Base-by-base conservation (phyloP, 2,329 filamentous ascomycete genomes). In the Botrytis squamosa region DNA sequence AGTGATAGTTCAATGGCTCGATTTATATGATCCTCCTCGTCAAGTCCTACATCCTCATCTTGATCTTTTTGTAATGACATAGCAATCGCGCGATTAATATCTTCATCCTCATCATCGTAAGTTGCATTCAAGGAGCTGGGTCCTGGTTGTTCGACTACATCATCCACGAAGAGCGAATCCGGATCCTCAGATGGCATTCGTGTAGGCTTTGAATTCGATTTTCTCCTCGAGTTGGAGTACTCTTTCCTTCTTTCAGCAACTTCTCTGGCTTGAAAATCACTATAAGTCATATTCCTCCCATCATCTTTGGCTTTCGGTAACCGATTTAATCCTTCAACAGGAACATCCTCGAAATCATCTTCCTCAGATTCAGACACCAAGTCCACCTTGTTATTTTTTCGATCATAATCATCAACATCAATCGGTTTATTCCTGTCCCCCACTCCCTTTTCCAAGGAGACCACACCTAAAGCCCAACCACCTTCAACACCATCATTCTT, bases 401-500 rank as follows among this genome's bases (percentile, higher is more conserved):
- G 87, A 73, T 86, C 85, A 78, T 88, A 86, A 71, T 85, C 88
- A 81, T 99, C 96, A 29, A 99, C 89, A 80, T 98, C 94, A 75
- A 99, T 98, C 0, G 96, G 95, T 81, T 94, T 97, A 76, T 95
- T 91, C 42, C 90, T 89, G 76, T 93, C 88, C 4, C 93, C 94
- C 62, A 91, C 88, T 69, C 96, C 89, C 76, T 93, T 97, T 74
- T 93, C 92, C 75, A 91, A 93, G 75, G 92, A 94, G 36, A 99
- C 95, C 40, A 99, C 96, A 70, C 96, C 96, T 9, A 99, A 84
- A 0, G 95, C 95, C 94, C 95, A 99, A 8, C 96, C 96, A 64
- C 96, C 96, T 81, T 98, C 95, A 1, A 94, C 94, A 0, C 94
- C 93, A 63, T 97, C 94, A 78, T 98, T 98, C 83, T 96, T 97